Evolutionary conservation across 345 rosid species (phyloP), one percentile per base, ranked within the genome.

Genomic region (Zanthoxylum bungeanum): DNA sequence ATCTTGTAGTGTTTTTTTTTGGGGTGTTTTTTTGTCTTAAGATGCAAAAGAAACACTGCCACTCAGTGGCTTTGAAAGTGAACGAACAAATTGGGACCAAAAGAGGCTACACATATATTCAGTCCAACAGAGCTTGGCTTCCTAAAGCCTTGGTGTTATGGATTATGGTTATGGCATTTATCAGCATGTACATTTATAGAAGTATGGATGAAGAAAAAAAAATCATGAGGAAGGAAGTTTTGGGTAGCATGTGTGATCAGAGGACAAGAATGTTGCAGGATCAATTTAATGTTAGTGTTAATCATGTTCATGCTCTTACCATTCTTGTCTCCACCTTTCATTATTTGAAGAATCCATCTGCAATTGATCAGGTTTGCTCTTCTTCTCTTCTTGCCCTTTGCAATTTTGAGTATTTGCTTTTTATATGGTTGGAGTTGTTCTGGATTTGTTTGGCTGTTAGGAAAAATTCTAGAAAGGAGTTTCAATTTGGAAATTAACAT

Each of bases 261-360:
- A n/a, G n/a, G n/a, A n/a, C n/a, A n/a, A n/a, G n/a, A n/a, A n/a
- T n/a, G n/a, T n/a, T n/a, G n/a, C n/a, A n/a, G n/a, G n/a, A n/a
- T n/a, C n/a, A n/a, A n/a, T n/a, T n/a, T n/a, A n/a, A n/a, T n/a
- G n/a, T n/a, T n/a, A n/a, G n/a, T n/a, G n/a, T n/a, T n/a, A n/a
- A n/a, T n/a, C n/a, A n/a, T n/a, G n/a, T n/a, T n/a, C n/a, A n/a
- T n/a, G n/a, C n/a, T n/a, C n/a, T n/a, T n/a, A n/a, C n/a, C n/a
- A n/a, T n/a, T n/a, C n/a, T n/a, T n/a, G n/a, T n/a, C n/a, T n/a
- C n/a, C n/a, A n/a, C n/a, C n/a, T n/a, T n/a, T n/a, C n/a, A n/a
- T n/a, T n/a, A n/a, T n/a, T 89, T 80, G 86, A 92, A 86, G 85
- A 88, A 82, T 72, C 97, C 98, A 46, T 92, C 98, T 73, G 97